Evolutionary conservation across 768 basidiomycete genomes (phyloP).

Genomic region (Amanita rubescens): DNA sequence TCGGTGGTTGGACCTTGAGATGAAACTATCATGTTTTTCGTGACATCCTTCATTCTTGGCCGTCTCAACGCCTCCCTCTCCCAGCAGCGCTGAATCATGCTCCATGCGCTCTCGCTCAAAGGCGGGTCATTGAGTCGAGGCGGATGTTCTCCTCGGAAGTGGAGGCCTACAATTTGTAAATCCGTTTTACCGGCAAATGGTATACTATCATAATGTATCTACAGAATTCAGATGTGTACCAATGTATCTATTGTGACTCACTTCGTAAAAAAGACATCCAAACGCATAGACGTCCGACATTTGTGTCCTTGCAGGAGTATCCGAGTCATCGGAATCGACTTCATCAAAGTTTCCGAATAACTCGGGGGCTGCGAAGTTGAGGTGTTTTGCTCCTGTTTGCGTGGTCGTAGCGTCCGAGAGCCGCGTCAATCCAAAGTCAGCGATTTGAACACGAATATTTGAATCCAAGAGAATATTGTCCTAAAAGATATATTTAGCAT

Average conservation of each 20-base stretch:
- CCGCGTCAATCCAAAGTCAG: background rate
- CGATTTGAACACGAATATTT: background rate
- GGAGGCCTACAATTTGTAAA: background rate
- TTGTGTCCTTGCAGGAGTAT: background rate
- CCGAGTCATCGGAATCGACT: no score
- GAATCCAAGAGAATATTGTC: background rate
- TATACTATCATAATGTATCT: background rate
- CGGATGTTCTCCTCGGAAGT: background rate
- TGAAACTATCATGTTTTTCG: no score
- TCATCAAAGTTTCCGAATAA: background rate
- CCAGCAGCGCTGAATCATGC: background rate
- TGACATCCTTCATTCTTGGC: no score
- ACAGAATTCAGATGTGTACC: background rate
- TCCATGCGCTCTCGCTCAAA: background rate
- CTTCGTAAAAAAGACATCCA: conserved; percentile 1
- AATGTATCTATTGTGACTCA: background rate
- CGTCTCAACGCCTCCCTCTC: no score
- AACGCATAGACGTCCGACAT: background rate
- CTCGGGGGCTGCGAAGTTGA: background rate
- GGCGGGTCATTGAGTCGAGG: background rate
- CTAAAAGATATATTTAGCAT: background rate
- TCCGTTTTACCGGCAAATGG: background rate
- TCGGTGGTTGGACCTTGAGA: no score
- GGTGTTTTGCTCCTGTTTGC: background rate
- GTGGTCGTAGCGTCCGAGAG: background rate